A percentile compares a stretch with the other conserved stretches of the same genome.
phyloP scores from a whole-genome alignment of 2,329 filamentous ascomycete genomes.

The Apiospora hydei region DNA sequence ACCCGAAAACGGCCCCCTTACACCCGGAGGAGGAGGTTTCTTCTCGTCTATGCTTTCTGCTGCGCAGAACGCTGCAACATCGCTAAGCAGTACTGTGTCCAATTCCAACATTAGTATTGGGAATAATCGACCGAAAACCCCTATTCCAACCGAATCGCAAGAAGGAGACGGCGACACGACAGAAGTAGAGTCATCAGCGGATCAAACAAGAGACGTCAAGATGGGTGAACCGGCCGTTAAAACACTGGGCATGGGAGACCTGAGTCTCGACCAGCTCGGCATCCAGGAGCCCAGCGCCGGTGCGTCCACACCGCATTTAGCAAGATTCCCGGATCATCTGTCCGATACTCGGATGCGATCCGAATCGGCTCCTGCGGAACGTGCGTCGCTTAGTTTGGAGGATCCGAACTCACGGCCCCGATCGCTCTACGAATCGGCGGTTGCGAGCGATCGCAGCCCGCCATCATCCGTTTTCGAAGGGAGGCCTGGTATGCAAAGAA shows the following conservation, averaged over 20 bases:
- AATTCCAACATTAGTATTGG: slow-evolving; percentile 67
- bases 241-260: slow-evolving; percentile 86
- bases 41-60: slow-evolving; percentile 94
- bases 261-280: slow-evolving; percentile 88
- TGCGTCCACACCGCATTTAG: slow-evolving; percentile 62
- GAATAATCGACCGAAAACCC: slow-evolving; percentile 52
- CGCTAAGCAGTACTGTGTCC: slow-evolving; percentile 75
- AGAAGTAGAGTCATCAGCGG: slow-evolving; percentile 53
- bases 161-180: slow-evolving; percentile 46
- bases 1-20: slow-evolving; percentile 65
- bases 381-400: slow-evolving; percentile 43
- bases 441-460: slow-evolving; percentile 68
- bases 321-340: slow-evolving; percentile 58
- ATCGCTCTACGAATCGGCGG: slow-evolving; percentile 58
- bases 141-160: slow-evolving; percentile 43
- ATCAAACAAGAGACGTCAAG: slow-evolving; percentile 47
- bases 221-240: slow-evolving; percentile 77
- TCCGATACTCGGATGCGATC: slow-evolving; percentile 57
- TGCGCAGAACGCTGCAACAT: slow-evolving; percentile 88
- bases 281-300: slow-evolving; percentile 68
- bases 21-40: slow-evolving; percentile 71
- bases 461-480: slow-evolving; percentile 72
- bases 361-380: slow-evolving; percentile 62
- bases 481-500: slow-evolving; percentile 66
- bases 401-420: slow-evolving; percentile 53